phyloP scores from a whole-genome alignment of 2,329 filamentous ascomycete species.

The Monosporascus sp. region DNA sequence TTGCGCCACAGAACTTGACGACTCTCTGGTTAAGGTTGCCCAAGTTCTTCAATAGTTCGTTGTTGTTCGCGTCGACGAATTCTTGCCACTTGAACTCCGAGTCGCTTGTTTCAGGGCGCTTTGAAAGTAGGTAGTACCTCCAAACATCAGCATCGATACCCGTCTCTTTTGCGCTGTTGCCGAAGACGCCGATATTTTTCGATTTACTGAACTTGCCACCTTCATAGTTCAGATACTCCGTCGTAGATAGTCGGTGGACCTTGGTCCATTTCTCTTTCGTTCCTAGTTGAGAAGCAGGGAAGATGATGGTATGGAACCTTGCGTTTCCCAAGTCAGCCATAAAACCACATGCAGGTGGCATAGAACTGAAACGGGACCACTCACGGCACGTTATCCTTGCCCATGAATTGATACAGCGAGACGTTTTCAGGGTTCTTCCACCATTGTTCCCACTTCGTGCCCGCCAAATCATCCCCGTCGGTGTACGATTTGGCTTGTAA shows the following conservation, averaged over 20 bases:
- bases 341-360: too few species aligned
- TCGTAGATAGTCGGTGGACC: constrained; percentile 82
- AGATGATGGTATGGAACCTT: constrained; percentile 80
- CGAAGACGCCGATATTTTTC: constrained; percentile 83
- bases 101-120: constrained; percentile 79
- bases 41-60: constrained; percentile 72
- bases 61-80: constrained; percentile 83
- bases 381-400: constrained; percentile 69
- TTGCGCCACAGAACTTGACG: constrained; percentile 57
- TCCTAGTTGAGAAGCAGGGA: constrained; percentile 81
- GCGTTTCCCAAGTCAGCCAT: neutral
- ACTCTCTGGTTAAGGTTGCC: constrained; percentile 52
- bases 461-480: constrained; percentile 25
- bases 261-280: constrained; percentile 83
- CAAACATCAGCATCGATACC: constrained; percentile 83
- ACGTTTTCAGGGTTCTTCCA: constrained; percentile 89
- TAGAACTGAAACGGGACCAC: neutral
- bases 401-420: constrained; percentile 89
- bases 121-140: constrained; percentile 84
- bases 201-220: constrained; percentile 91
- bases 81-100: constrained; percentile 85
- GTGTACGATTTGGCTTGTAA: constrained; percentile 68
- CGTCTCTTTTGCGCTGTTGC: constrained; percentile 81
- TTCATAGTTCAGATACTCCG: constrained; percentile 86
- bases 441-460: constrained; percentile 78